These are phyloP conservation scores for Colletotrichum cereale DNA, from an alignment of 2,329 filamentous ascomycete genomes.

Conservation along the genomic window DNA sequence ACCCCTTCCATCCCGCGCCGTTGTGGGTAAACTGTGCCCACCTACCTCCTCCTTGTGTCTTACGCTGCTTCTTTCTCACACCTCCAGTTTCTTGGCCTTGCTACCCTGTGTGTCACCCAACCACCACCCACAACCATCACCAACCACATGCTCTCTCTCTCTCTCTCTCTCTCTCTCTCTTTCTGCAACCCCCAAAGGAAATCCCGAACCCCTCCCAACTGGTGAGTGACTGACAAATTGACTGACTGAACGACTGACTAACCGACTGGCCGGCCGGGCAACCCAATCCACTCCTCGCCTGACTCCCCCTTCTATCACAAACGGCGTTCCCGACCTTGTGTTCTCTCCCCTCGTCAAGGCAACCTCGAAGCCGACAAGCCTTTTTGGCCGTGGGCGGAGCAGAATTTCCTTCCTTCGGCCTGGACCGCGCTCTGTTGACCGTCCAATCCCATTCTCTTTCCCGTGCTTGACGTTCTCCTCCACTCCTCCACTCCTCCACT, in stretches of 20 bases:
- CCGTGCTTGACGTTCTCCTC: not conserved
- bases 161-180: too few relatives aligned
- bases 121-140: conserved; percentile 1
- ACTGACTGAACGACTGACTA: not conserved
- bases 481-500: not conserved
- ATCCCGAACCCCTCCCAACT: not conserved
- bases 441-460: not conserved
- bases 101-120: conserved; percentile 17
- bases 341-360: not conserved
- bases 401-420: not conserved
- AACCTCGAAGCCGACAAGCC: not conserved
- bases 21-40: conserved; percentile 32
- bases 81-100: not conserved
- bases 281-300: not conserved
- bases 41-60: not conserved
- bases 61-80: conserved; percentile 16
- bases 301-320: not conserved
- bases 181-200: not conserved
- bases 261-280: not conserved
- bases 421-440: not conserved
- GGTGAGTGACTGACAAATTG: not conserved
- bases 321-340: not conserved
- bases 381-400: not conserved
- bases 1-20: not conserved
- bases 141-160: conserved; percentile 4